phyloP scores from a whole-genome alignment of 192 early-diverging fungal genomes.

The Coemansia sp. region DNA sequence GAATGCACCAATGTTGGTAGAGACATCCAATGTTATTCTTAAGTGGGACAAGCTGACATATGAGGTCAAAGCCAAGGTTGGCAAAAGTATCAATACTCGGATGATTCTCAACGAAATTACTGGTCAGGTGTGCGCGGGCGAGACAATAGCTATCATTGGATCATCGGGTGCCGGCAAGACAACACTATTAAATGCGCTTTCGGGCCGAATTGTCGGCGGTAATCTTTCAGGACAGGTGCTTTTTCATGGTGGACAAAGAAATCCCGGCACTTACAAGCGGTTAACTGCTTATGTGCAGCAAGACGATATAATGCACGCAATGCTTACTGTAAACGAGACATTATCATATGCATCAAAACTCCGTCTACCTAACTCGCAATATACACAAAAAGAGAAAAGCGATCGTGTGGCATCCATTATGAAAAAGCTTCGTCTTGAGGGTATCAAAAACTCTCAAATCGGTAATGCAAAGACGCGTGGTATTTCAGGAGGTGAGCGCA shows the following conservation, averaged over 20 bases:
- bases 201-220: slow-evolving; percentile 64
- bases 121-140: slow-evolving; percentile 67
- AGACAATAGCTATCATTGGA: slow-evolving; percentile 86
- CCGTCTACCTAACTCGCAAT: slow-evolving; percentile 58
- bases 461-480: slow-evolving; percentile 50
- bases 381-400: slow-evolving; percentile 54
- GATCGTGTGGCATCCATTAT: slow-evolving; percentile 63
- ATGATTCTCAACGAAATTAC: slow-evolving; percentile 64
- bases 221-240: slow-evolving; percentile 55
- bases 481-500: slow-evolving; percentile 58
- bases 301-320: slow-evolving; percentile 58
- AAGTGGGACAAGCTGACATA: slow-evolving; percentile 37
- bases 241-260: slow-evolving; percentile 47
- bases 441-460: slow-evolving; percentile 57
- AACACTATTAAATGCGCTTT: slow-evolving; percentile 79
- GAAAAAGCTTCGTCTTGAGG: slow-evolving; percentile 61
- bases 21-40: slow-evolving; percentile 18
- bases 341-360: slow-evolving; percentile 72
- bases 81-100: slow-evolving; percentile 7
- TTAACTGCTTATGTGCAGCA: slow-evolving; percentile 54
- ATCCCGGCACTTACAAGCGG: slow-evolving; percentile 38
- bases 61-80: slow-evolving; percentile 24
- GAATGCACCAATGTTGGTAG: background rate
- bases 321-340: slow-evolving; percentile 76
- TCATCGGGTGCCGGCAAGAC: slow-evolving; percentile 91